Conservation (phyloP, 83 land plant species). For the Diphasiastrum complanatum region DNA sequence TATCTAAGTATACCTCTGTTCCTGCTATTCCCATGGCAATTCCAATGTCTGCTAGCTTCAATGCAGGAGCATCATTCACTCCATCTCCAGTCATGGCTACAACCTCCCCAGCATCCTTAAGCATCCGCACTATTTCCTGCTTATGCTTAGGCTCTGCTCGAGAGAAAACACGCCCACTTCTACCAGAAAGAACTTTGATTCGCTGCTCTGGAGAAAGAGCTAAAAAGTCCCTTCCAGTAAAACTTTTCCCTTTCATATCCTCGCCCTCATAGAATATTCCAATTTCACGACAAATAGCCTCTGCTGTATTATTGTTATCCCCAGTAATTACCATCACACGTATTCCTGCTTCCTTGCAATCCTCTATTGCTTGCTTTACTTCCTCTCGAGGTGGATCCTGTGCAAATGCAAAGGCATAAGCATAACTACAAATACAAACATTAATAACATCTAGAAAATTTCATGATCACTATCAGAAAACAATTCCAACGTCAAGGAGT, state of each 20-base stretch:
- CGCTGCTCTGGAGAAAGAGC: conserved; percentile 36
- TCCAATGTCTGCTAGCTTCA: conserved; percentile 85
- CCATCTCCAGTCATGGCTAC: conserved; percentile 98
- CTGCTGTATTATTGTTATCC: conserved; percentile 78
- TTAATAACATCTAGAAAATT: no score
- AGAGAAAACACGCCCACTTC: conserved; percentile 70
- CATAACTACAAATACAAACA: no score
- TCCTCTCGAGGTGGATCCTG: conserved; percentile 88
- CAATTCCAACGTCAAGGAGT: no score
- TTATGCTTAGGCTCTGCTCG: conserved; percentile 83
- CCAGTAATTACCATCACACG: conserved; percentile 83
- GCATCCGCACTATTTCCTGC: conserved; percentile 81
- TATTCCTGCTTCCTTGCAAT: conserved; percentile 62
- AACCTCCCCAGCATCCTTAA: conserved; percentile 66
- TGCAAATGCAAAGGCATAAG: no score
- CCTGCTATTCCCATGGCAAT: conserved; percentile 88
- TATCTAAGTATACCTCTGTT: conserved; percentile 85
- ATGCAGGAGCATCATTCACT: conserved; percentile 90
- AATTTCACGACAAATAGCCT: conserved; percentile 73
- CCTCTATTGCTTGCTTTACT: conserved; percentile 57
- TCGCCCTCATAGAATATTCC: conserved; percentile 39
- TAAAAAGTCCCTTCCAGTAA: conserved; percentile 67
- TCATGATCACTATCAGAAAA: no score
- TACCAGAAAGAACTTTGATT: conserved; percentile 34
- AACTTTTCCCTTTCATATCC: conserved; percentile 44